phyloP scores from a whole-genome alignment of 2,329 filamentous ascomycete genomes.

The Lasiodiplodia hormozganensis region DNA sequence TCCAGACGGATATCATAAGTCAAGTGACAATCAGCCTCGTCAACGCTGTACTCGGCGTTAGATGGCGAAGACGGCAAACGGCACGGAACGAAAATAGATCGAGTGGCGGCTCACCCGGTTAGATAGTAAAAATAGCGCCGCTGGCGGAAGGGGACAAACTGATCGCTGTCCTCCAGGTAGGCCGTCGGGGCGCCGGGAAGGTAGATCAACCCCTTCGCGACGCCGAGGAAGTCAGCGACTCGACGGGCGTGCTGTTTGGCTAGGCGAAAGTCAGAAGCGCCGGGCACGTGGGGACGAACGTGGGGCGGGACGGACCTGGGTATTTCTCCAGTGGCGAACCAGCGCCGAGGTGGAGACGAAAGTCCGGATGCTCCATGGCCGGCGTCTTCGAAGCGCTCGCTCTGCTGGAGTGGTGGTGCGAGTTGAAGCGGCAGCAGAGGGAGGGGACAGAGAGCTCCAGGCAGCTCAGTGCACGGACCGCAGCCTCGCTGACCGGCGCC shows the following conservation, averaged over 20 bases:
- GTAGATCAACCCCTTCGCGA: conserved; percentile 59
- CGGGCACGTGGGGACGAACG: conserved; percentile 1
- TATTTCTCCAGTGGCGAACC: conserved; percentile 47
- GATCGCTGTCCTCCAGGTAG: conserved; percentile 65
- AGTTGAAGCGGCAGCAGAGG: conserved; percentile 9
- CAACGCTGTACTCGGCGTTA: conserved; percentile 38
- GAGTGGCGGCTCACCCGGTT: conserved; percentile 50
- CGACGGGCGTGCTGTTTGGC: conserved; percentile 50
- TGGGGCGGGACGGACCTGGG: conserved; percentile 41
- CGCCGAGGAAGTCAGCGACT: conserved; percentile 45
- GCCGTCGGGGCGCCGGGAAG: conserved; percentile 59
- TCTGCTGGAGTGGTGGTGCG: conserved; percentile 4
- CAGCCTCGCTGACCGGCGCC: conserved; percentile 11
- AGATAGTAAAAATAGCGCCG: conserved; percentile 69
- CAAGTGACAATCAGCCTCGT: conserved; percentile 62
- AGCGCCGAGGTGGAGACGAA: conserved; percentile 45
- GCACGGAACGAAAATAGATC: conserved; percentile 1
- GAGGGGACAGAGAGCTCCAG: conserved; percentile 17
- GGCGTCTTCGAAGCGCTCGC: conserved; percentile 20
- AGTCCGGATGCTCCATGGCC: conserved; percentile 36
- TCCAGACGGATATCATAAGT: conserved; percentile 67
- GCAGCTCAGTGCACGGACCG: conserved; percentile 3
- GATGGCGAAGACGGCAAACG: not conserved
- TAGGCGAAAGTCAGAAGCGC: conserved; percentile 31
- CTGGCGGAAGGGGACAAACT: conserved; percentile 63